Conservation (phyloP, 2,329 filamentous ascomycete genomes). For the Tympanopsis confertula region DNA sequence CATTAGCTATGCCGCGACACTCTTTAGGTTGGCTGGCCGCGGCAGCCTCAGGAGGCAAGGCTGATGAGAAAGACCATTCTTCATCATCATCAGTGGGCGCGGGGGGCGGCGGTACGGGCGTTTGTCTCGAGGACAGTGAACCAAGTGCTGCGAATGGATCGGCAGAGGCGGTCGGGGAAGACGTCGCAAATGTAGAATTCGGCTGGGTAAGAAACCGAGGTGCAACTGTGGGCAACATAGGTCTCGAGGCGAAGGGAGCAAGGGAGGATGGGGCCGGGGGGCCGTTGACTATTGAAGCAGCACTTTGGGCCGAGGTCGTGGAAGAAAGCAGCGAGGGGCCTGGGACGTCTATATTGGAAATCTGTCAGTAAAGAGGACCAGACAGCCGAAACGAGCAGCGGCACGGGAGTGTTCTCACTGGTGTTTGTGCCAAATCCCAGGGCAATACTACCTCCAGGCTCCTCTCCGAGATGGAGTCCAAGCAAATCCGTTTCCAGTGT, state of each 20-base stretch:
- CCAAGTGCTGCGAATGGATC: conserved; percentile 12
- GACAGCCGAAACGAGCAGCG: background rate
- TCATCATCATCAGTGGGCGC: conserved; percentile 54
- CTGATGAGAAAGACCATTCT: conserved; percentile 87
- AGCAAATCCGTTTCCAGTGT: conserved; percentile 83
- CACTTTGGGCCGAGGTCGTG: conserved; percentile 45
- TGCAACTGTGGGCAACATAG: conserved; percentile 15
- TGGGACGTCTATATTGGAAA: conserved; percentile 38
- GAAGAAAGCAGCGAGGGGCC: conserved; percentile 53
- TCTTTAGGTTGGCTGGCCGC: conserved; percentile 38
- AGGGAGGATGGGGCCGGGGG: conserved; percentile 38
- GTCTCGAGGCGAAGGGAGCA: conserved; percentile 32
- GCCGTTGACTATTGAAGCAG: conserved; percentile 27
- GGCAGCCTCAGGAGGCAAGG: conserved; percentile 51
- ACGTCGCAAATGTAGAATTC: conserved; percentile 22
- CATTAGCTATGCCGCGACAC: conserved; percentile 56
- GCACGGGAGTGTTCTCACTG: conserved; percentile 31
- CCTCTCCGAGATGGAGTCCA: conserved; percentile 70
- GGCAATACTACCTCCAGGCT: conserved; percentile 63
- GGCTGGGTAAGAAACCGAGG: no score
- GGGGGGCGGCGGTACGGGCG: conserved; percentile 12
- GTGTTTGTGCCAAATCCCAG: conserved; percentile 65
- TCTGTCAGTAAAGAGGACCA: conserved; percentile 12
- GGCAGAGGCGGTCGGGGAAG: conserved; percentile 14
- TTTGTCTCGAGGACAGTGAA: conserved; percentile 3